phyloP scores from a whole-genome alignment of 352 stramenopile species.

The Globisporangium radiosum region DNA sequence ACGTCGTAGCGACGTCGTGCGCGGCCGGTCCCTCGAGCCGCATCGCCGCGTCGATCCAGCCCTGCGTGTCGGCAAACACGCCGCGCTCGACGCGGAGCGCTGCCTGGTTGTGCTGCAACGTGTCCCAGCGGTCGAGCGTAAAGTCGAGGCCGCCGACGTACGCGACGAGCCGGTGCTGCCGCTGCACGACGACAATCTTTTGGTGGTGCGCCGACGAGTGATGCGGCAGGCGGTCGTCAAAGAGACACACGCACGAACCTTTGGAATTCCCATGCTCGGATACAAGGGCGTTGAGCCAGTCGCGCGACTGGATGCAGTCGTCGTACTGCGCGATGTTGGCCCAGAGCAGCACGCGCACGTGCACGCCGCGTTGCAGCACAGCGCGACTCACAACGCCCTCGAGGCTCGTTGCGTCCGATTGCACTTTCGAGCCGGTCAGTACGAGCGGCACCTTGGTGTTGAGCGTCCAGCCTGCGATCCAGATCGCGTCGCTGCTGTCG shows the following conservation, averaged over 20 bases:
- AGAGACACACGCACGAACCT: slow-evolving; percentile 28
- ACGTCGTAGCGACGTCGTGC: slow-evolving; percentile 57
- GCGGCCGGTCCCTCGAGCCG: slow-evolving; percentile 38
- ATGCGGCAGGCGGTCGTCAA: slow-evolving; percentile 58
- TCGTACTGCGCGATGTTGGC: slow-evolving; percentile 14
- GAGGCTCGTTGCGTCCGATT: slow-evolving; percentile 8
- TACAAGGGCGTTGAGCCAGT: slow-evolving; percentile 20
- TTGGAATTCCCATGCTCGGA: background rate
- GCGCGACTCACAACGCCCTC: slow-evolving; percentile 12
- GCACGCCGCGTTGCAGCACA: slow-evolving; percentile 16
- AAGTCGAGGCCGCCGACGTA: slow-evolving; percentile 55
- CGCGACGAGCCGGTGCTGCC: slow-evolving; percentile 25
- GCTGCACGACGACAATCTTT: slow-evolving; percentile 55
- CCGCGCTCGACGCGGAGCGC: slow-evolving; percentile 28
- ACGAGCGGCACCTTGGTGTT: slow-evolving; percentile 14
- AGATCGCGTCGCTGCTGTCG: slow-evolving; percentile 10
- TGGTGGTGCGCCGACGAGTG: slow-evolving; percentile 59
- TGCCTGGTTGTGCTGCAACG: slow-evolving; percentile 41
- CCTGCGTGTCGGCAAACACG: slow-evolving; percentile 33
- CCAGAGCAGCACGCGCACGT: slow-evolving; percentile 24
- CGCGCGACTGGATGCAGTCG: slow-evolving; percentile 11
- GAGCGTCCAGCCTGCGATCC: slow-evolving; percentile 18
- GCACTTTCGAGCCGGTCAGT: background rate
- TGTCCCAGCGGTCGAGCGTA: slow-evolving; percentile 57
- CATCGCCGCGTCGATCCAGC: slow-evolving; percentile 55